Evolutionary conservation across 768 basidiomycete genomes (phyloP).

Genomic region (Xerocomellus intermedius): DNA sequence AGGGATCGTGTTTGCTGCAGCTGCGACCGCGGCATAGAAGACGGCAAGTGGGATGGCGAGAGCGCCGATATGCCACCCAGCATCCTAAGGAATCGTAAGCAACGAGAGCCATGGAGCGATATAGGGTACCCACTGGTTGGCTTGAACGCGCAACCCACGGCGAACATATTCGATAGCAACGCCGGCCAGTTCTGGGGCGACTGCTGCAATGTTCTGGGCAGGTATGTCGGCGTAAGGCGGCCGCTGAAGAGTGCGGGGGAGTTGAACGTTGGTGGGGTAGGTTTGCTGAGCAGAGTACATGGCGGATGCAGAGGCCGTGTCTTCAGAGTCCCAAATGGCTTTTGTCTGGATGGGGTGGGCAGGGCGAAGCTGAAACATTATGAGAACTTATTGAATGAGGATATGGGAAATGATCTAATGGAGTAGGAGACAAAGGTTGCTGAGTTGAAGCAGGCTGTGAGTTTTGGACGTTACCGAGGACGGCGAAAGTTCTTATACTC

Average conservation of each 20-base stretch:
- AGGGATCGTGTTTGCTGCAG: slow-evolving; percentile 33
- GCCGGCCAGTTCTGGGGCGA: slow-evolving; percentile 48
- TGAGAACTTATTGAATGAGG: slow-evolving; percentile 8
- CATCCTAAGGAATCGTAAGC: slow-evolving; percentile 39
- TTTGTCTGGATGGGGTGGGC: slow-evolving; percentile 37
- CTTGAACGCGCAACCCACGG: slow-evolving; percentile 45
- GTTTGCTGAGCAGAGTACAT: slow-evolving; percentile 32
- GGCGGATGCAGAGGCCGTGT: slow-evolving; percentile 22
- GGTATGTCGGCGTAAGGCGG: slow-evolving; percentile 59
- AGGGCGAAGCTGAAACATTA: slow-evolving; percentile 36
- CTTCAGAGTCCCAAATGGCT: slow-evolving; percentile 37
- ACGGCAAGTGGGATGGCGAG: slow-evolving; percentile 44
- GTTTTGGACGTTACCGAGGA: slow-evolving; percentile 15
- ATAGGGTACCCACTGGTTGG: slow-evolving; percentile 39
- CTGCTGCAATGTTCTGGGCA: slow-evolving; percentile 51
- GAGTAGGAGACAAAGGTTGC: slow-evolving; percentile 19
- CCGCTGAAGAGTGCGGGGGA: slow-evolving; percentile 69
- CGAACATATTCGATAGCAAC: slow-evolving; percentile 66
- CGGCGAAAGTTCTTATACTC: slow-evolving; percentile 30
- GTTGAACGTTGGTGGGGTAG: slow-evolving; percentile 46
- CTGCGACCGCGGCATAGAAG: slow-evolving; percentile 30
- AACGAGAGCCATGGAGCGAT: slow-evolving; percentile 10
- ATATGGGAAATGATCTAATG: slow-evolving; percentile 19
- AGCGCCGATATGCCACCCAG: slow-evolving; percentile 45
- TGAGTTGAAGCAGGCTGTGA: slow-evolving; percentile 12